Evolutionary conservation across 257 asterid species (phyloP).

Genomic region (Nicotiana paniculata): DNA sequence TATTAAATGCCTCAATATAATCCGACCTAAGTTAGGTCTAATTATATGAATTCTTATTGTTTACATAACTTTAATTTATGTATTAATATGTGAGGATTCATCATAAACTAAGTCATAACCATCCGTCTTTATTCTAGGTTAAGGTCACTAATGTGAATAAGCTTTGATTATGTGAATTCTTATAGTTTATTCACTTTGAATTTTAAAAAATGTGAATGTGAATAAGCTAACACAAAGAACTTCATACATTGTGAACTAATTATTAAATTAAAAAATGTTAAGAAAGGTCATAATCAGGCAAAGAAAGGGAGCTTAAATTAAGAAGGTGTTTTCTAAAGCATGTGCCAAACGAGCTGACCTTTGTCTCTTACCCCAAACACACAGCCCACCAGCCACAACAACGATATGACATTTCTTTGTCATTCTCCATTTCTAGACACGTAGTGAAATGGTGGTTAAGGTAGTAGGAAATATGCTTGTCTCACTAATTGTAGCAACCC

Average conservation of each 20-base stretch:
- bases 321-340: neutral
- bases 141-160: neutral
- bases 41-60: too few species aligned
- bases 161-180: too few species aligned
- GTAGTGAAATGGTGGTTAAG: constrained; percentile 4
- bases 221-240: neutral
- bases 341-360: constrained; percentile 11
- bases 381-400: neutral
- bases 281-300: neutral
- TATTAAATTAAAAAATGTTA: neutral
- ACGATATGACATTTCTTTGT: neutral
- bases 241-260: neutral
- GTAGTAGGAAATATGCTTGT: constrained; percentile 5
- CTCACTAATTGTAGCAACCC: neutral
- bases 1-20: too few species aligned
- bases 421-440: neutral
- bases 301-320: neutral
- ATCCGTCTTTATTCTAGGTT: neutral
- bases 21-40: too few species aligned
- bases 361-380: neutral
- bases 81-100: neutral
- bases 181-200: neutral
- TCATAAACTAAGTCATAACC: too few species aligned
- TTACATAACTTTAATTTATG: neutral
- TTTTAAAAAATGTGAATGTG: neutral